A percentile compares a stretch with the other conserved stretches of the same genome.
Conservation (phyloP, 2,329 filamentous ascomycete genomes). For the Didymosphaeria variabile region DNA sequence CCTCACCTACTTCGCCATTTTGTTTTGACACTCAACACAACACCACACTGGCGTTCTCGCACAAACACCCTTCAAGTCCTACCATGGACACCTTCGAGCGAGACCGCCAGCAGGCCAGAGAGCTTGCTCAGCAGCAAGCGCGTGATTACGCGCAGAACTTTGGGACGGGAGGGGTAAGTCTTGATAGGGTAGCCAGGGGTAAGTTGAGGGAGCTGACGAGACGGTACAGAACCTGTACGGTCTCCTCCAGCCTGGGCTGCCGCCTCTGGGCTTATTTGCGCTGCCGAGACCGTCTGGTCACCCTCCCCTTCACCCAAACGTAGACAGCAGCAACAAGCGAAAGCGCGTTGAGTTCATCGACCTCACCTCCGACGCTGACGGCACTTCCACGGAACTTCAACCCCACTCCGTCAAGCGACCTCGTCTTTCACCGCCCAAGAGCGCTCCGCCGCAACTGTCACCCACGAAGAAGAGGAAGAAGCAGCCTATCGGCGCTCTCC, state of each 20-base stretch:
- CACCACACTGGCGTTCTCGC: background rate
- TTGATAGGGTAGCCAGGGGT: background rate
- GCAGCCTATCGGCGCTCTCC: background rate
- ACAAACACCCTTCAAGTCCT: background rate
- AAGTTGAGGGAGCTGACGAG: background rate
- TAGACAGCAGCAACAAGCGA: background rate
- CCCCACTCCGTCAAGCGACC: background rate
- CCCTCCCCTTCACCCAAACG: background rate
- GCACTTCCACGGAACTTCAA: too few species aligned
- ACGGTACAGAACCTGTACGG: background rate
- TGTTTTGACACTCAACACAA: background rate
- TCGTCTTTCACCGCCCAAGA: background rate
- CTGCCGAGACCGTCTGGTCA: background rate
- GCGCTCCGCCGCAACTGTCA: background rate
- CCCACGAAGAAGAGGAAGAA: background rate
- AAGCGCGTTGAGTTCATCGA: background rate
- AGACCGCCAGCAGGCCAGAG: background rate
- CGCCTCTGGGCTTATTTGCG: background rate
- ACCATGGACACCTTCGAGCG: constrained; percentile 1
- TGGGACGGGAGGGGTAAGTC: background rate
- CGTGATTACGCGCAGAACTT: background rate
- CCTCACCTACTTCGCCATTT: background rate
- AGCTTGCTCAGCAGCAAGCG: background rate
- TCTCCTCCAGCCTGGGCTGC: background rate
- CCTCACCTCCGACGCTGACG: background rate